phyloP scores from a whole-genome alignment of 2,329 filamentous ascomycete genomes.

The Cryoendolithus antarcticus region DNA sequence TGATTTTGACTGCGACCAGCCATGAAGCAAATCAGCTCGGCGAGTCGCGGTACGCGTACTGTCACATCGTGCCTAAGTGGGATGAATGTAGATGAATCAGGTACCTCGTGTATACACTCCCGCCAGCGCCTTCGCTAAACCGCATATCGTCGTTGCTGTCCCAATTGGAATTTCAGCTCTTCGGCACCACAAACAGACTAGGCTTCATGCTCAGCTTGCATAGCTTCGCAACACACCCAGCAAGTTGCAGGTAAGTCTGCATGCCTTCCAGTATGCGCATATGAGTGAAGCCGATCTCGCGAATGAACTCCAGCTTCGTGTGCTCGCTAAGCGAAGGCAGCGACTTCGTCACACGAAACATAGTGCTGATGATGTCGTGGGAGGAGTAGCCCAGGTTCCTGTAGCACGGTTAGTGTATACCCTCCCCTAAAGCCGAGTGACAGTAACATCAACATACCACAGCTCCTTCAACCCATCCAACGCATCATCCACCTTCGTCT shows the following conservation, averaged over 20 bases:
- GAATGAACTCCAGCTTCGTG: conserved; percentile 86
- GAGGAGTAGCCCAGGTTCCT: conserved; percentile 86
- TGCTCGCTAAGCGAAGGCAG: conserved; percentile 87
- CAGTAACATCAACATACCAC: conserved; percentile 46
- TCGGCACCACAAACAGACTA: conserved; percentile 52
- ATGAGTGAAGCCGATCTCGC: conserved; percentile 94
- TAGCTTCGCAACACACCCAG: conserved; percentile 79
- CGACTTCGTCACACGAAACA: conserved; percentile 97
- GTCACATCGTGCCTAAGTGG: no score
- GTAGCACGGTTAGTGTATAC: conserved; percentile 6
- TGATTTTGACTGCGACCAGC: no score
- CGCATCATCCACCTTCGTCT: conserved; percentile 78
- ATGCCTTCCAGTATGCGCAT: conserved; percentile 99
- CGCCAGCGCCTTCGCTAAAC: no score
- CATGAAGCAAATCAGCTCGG: no score
- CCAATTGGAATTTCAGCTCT: no score
- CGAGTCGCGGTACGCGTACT: no score
- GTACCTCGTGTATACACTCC: no score
- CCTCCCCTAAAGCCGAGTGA: background rate
- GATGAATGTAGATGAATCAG: no score
- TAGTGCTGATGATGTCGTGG: conserved; percentile 96
- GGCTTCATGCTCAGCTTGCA: conserved; percentile 97
- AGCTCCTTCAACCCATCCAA: conserved; percentile 78
- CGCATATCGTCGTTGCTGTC: no score
- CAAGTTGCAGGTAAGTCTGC: conserved; percentile 85